phyloP scores from a whole-genome alignment of 2,329 filamentous ascomycete species.

The Neurospora crassa region DNA sequence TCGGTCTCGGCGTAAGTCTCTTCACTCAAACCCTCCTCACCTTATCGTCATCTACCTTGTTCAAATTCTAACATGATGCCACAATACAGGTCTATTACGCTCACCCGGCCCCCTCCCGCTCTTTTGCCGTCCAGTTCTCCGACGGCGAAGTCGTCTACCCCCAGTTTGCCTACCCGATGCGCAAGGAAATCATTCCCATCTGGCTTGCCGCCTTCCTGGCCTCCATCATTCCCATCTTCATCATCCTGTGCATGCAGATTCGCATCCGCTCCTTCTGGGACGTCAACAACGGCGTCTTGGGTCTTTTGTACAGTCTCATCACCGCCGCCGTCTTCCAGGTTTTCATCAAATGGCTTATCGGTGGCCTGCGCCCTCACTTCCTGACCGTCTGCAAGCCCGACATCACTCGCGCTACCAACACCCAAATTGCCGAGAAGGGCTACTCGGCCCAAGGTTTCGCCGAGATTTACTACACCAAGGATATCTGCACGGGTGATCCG shows the following conservation, averaged over 20 bases:
- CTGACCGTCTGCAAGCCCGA: slow-evolving; percentile 59
- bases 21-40: not conserved
- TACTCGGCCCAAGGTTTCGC: slow-evolving; percentile 44
- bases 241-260: slow-evolving; percentile 58
- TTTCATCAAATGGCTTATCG: slow-evolving; percentile 66
- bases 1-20: slow-evolving; percentile 54
- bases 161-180: slow-evolving; percentile 60
- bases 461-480: slow-evolving; percentile 57
- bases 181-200: slow-evolving; percentile 62
- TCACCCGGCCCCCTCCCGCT: slow-evolving; percentile 56
- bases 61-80: not conserved
- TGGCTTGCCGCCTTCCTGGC: slow-evolving; percentile 60
- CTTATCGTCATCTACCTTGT: not conserved
- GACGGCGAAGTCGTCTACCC: slow-evolving; percentile 62
- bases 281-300: slow-evolving; percentile 60
- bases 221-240: slow-evolving; percentile 51
- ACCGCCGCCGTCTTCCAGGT: slow-evolving; percentile 67
- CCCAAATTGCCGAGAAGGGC: slow-evolving; percentile 27
- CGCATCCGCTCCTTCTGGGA: slow-evolving; percentile 61
- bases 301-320: slow-evolving; percentile 61
- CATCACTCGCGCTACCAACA: slow-evolving; percentile 31
- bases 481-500: slow-evolving; percentile 58
- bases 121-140: slow-evolving; percentile 56
- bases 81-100: slow-evolving; percentile 47
- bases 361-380: slow-evolving; percentile 64